phyloP scores from a whole-genome alignment of 352 stramenopile species.

The Phytophthora litchii region DNA sequence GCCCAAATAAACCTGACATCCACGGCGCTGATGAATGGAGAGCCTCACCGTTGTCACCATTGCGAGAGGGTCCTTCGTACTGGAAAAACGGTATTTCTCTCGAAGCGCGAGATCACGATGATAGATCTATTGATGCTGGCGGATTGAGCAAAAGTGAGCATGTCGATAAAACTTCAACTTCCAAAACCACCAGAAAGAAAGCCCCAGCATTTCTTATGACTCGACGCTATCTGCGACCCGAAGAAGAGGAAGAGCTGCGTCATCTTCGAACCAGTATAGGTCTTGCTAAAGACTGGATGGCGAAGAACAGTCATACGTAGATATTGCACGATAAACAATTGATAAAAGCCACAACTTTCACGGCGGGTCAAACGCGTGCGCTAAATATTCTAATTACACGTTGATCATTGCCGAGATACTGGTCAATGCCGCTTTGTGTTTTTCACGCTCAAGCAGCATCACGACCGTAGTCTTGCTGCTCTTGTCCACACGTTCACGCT shows the following conservation, averaged over 20 bases:
- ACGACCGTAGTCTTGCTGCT: conserved; percentile 73
- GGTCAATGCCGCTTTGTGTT: conserved; percentile 81
- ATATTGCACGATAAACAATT: background rate
- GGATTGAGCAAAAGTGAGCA: conserved; percentile 1
- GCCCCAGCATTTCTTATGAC: conserved; percentile 16
- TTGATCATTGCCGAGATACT: conserved; percentile 87
- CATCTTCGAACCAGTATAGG: conserved; percentile 64
- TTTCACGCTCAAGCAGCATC: conserved; percentile 77
- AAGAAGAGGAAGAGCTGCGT: conserved; percentile 62
- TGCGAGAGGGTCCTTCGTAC: conserved; percentile 49
- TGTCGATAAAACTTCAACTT: background rate
- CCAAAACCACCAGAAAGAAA: background rate
- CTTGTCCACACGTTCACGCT: conserved; percentile 65
- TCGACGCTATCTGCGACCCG: conserved; percentile 58
- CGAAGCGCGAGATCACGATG: conserved; percentile 20
- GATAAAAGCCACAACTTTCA: background rate
- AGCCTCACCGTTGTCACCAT: conserved; percentile 50
- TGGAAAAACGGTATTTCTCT: conserved; percentile 66
- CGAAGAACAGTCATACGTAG: conserved; percentile 16
- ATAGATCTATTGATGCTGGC: background rate
- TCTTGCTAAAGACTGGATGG: conserved; percentile 73
- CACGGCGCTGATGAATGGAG: conserved; percentile 28
- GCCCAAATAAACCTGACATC: background rate
- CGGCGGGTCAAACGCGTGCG: conserved; percentile 21
- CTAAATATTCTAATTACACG: conserved; percentile 75